phyloP scores from a whole-genome alignment of 2,329 filamentous ascomycete species.

The Cryoendolithus antarcticus region DNA sequence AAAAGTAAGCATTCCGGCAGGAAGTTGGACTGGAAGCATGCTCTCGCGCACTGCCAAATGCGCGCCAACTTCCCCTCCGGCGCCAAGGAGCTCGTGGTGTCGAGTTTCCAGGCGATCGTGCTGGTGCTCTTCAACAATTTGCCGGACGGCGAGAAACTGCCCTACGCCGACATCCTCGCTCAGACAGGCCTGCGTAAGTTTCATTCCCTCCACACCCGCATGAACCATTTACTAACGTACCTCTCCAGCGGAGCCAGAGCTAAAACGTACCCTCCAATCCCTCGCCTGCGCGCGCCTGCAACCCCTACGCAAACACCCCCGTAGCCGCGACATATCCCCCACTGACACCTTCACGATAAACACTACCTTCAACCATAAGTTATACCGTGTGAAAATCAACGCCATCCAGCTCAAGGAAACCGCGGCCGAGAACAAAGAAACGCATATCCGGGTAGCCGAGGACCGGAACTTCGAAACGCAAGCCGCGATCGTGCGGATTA shows the following conservation, averaged over 20 bases:
- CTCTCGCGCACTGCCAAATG: constrained; percentile 80
- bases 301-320: constrained; percentile 74
- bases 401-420: constrained; percentile 97
- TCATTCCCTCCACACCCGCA: background rate
- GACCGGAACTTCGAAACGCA: constrained; percentile 95
- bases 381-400: constrained; percentile 94
- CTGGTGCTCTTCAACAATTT: constrained; percentile 79
- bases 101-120: constrained; percentile 83
- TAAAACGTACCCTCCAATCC: constrained; percentile 85
- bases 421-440: constrained; percentile 85
- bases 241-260: constrained; percentile 52
- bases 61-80: constrained; percentile 69
- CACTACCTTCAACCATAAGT: constrained; percentile 60
- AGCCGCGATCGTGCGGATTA: constrained; percentile 89
- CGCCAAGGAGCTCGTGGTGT: constrained; percentile 78
- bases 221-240: constrained; percentile 17
- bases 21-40: constrained; percentile 81
- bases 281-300: constrained; percentile 82
- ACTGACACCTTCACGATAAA: constrained; percentile 84
- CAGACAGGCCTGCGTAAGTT: constrained; percentile 58
- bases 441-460: constrained; percentile 75
- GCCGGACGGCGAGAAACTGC: constrained; percentile 49
- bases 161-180: constrained; percentile 62
- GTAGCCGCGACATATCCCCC: constrained; percentile 58
- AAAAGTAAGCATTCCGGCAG: constrained; percentile 79